Conservation (phyloP, 257 asterid species). For the Ajuga chamaepitys region DNA sequence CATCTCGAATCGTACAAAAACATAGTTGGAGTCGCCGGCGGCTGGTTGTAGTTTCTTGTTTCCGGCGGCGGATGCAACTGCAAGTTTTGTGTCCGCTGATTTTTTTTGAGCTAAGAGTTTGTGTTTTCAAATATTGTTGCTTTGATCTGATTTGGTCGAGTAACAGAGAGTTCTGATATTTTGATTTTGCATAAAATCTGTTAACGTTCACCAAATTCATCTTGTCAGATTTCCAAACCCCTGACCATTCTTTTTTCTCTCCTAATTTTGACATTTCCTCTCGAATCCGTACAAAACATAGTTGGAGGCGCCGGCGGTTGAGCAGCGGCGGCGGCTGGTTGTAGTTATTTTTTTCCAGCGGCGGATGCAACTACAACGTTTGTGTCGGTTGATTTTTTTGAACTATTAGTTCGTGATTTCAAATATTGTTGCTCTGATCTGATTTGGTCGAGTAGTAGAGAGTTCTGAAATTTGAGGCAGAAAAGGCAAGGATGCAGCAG, state of each 20-base stretch:
- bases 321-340: background rate
- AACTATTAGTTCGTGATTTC: no score
- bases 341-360: slow-evolving; percentile 7
- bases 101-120: no score
- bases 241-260: background rate
- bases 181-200: slow-evolving; percentile 12
- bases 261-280: background rate
- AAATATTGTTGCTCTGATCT: slow-evolving; percentile 11
- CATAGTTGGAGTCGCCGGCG: no score
- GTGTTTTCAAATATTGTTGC: no score
- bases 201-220: slow-evolving; percentile 4
- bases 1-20: no score
- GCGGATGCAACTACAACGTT: background rate
- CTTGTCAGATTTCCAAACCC: slow-evolving; percentile 16
- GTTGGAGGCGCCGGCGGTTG: background rate
- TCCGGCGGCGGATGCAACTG: no score
- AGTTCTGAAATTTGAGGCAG: background rate
- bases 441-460: slow-evolving; percentile 18
- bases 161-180: no score
- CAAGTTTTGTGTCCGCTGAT: no score
- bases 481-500: slow-evolving; percentile 45
- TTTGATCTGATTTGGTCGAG: no score
- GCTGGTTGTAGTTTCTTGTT: no score
- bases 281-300: background rate
- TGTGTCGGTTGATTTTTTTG: background rate